A percentile compares a stretch with the other conserved stretches of the same genome.
These are phyloP conservation scores for Emericellopsis terricola DNA, from an alignment of 495 filamentous ascomycete species.

Conservation along the genomic window DNA sequence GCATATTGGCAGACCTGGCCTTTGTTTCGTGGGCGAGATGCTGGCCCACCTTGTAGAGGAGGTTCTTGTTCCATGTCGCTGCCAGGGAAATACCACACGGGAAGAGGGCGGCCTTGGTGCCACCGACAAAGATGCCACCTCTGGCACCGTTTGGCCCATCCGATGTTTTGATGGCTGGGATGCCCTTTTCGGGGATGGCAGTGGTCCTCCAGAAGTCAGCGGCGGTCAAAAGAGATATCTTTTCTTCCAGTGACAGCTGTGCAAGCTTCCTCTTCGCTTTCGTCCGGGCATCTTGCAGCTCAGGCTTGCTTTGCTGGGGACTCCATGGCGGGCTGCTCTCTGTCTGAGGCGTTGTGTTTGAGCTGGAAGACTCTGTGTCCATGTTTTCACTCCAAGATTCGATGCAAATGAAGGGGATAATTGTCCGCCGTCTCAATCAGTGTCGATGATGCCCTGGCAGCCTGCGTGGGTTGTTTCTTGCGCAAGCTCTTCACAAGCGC, in stretches of 20 bases:
- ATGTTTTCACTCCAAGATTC: too few species aligned
- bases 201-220: slow-evolving; percentile 63
- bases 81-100: slow-evolving; percentile 63
- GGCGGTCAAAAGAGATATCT: background rate
- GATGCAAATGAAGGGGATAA: too few species aligned
- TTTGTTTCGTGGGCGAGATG: slow-evolving; percentile 55
- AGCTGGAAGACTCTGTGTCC: background rate
- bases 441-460: too few species aligned
- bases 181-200: slow-evolving; percentile 45
- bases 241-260: background rate
- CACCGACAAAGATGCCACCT: slow-evolving; percentile 49
- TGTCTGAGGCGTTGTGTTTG: background rate
- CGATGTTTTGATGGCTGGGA: slow-evolving; percentile 55
- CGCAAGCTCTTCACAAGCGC: too few species aligned
- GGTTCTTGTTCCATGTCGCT: slow-evolving; percentile 57
- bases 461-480: too few species aligned
- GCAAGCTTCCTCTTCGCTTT: slow-evolving; percentile 1
- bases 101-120: slow-evolving; percentile 44
- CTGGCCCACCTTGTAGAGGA: slow-evolving; percentile 49
- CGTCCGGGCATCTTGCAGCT: background rate
- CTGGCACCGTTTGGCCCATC: slow-evolving; percentile 70
- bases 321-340: background rate
- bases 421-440: too few species aligned
- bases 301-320: background rate
- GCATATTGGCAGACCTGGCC: slow-evolving; percentile 53